These are phyloP conservation scores for Sistotremastrum suecicum DNA, from an alignment of 768 basidiomycete species.

Conservation along the genomic window DNA sequence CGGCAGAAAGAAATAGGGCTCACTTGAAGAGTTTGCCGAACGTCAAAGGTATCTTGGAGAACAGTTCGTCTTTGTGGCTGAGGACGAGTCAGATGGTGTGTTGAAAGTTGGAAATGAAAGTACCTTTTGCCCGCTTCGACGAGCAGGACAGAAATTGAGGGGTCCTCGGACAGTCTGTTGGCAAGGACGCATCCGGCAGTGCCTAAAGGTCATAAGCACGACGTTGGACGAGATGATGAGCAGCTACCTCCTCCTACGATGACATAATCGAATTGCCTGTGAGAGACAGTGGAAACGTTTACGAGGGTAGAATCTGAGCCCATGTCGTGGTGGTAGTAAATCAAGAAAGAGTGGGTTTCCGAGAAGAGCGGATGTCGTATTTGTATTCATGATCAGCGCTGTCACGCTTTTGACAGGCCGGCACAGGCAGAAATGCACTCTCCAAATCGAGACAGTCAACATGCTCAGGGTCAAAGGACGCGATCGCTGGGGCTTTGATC, in stretches of 20 bases:
- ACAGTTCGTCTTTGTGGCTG: not conserved
- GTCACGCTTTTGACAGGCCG: too few species aligned
- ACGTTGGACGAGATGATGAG: too few species aligned
- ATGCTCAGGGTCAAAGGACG: too few species aligned
- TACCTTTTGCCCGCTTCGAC: slow-evolving; percentile 13
- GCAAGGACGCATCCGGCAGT: slow-evolving; percentile 24
- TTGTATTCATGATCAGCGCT: too few species aligned
- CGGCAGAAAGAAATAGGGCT: not conserved
- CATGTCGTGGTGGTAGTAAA: too few species aligned
- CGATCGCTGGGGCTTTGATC: too few species aligned
- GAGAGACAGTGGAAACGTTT: slow-evolving; percentile 7
- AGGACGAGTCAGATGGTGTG: not conserved
- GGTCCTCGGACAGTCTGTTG: slow-evolving; percentile 22
- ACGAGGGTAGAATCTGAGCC: too few species aligned
- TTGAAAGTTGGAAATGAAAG: not conserved
- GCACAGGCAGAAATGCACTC: too few species aligned
- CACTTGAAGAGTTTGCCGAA: slow-evolving; percentile 1
- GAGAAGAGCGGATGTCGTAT: too few species aligned
- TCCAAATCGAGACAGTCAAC: too few species aligned
- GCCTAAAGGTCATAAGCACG: slow-evolving; percentile 12
- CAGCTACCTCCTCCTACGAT: slow-evolving; percentile 7
- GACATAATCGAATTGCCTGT: slow-evolving; percentile 6
- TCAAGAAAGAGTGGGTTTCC: too few species aligned
- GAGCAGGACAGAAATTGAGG: slow-evolving; percentile 22
- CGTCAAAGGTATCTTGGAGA: slow-evolving; percentile 1